Base-by-base conservation (phyloP, 352 stramenopile species). In the Globisporangium spiculum region DNA sequence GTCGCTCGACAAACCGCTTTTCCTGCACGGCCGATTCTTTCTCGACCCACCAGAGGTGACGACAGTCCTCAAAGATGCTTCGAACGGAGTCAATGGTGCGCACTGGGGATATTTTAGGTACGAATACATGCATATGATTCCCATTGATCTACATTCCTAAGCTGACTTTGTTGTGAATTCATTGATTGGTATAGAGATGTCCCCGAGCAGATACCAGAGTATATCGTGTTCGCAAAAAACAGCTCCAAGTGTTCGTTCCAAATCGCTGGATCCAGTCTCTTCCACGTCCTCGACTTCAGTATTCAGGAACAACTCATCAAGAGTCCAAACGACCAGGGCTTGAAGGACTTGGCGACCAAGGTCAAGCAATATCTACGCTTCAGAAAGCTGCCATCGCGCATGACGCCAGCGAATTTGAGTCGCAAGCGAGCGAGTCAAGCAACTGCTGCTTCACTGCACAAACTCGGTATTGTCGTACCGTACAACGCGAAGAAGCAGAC, bases 51-150 rank as follows among this genome's bases (percentile, higher is more conserved):
- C 83, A 14, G 83, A 91, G 63, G 75, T 91, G 34, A 69, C 74
- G 32, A 67, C 76, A 6, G 70, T 88, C 0, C 20, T 82, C 27
- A 30, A 65, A 20, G 75, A 80, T 20, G 66, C 26, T 18, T 44
- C 34, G 0, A 76, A 59, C 27, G 41, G 57, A n/a, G 18, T 12
- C 6, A 55, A 44, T 2, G 77, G 75, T 12, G 64, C 69, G 24
- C 80, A 89, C 54, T 90, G 81, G 74, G 78, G 79, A n/a, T 81
- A 83, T 68, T 83, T 84, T 30, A 73, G 80, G 80, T 87, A 69
- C 8, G 54, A 14, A 55, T 57, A 5, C 1, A 46, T 20, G 36
- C 10, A 44, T 46, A 46, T 18, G 38, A 44, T 44, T 44, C 12
- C 36, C 12, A 44, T 44, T 44, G 36, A 20, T 46, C 38, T 7